These are phyloP conservation scores for Alloteropsis angusta DNA, from an alignment of 202 grass and related monocot genomes.

Conservation along the genomic window DNA sequence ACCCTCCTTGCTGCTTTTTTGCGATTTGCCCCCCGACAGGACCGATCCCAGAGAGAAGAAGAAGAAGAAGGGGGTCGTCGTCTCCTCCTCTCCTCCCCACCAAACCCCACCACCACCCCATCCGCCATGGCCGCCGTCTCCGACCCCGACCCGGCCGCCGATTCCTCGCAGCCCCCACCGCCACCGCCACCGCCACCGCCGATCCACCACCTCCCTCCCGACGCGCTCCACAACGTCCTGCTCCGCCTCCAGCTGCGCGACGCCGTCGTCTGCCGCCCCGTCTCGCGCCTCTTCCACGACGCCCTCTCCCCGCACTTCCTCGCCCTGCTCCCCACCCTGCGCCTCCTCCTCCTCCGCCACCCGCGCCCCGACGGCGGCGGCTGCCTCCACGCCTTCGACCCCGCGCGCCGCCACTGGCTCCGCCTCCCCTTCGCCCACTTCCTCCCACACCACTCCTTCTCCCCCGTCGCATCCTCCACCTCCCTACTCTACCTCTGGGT, in stretches of 20 bases:
- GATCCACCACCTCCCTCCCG: slow-evolving; percentile 64
- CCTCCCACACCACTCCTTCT: slow-evolving; percentile 50
- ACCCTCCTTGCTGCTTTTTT: not conserved
- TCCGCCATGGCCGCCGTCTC: slow-evolving; percentile 4
- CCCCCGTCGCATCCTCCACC: slow-evolving; percentile 50
- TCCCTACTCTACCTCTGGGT: slow-evolving; percentile 61
- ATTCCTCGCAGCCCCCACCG: not conserved
- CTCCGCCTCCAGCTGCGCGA: slow-evolving; percentile 61
- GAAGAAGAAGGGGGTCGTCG: too few relatives aligned
- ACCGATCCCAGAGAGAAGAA: too few relatives aligned
- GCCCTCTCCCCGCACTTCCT: slow-evolving; percentile 44
- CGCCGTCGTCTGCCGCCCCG: slow-evolving; percentile 60
- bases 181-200: slow-evolving; percentile 16
- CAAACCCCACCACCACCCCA: not conserved
- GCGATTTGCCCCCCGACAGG: too few relatives aligned
- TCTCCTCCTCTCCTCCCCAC: not conserved
- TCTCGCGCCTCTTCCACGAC: slow-evolving; percentile 57
- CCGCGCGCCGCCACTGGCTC: slow-evolving; percentile 31
- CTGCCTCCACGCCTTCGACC: slow-evolving; percentile 65
- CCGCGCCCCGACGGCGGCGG: slow-evolving; percentile 51
- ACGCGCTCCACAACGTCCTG: slow-evolving; percentile 81
- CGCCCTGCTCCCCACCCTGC: slow-evolving; percentile 38
- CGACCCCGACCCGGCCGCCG: not conserved
- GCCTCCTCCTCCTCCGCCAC: slow-evolving; percentile 71
- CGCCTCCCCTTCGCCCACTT: slow-evolving; percentile 43